Conservation (phyloP, 371 early-diverging fungal species). For the Gilbertella persicaria region DNA sequence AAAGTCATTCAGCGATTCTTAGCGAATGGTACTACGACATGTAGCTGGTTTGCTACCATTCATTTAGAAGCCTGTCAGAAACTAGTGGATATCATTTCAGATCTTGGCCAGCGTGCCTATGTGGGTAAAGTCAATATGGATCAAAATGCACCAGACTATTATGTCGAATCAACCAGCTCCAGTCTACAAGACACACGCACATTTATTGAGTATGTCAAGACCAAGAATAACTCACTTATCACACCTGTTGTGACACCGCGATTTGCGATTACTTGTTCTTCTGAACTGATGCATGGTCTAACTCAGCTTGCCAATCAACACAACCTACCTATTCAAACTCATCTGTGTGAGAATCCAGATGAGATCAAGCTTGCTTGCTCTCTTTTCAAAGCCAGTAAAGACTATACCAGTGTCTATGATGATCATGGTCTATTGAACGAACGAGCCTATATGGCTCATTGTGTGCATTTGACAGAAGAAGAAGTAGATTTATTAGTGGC, state of each 20-base stretch:
- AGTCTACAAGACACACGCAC: slow-evolving; percentile 69
- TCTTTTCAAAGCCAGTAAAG: slow-evolving; percentile 68
- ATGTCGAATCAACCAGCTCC: slow-evolving; percentile 76
- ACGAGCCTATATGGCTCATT: slow-evolving; percentile 89
- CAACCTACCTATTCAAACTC: slow-evolving; percentile 77
- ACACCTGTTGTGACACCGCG: slow-evolving; percentile 89
- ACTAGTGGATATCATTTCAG: slow-evolving; percentile 69
- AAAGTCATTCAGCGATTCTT: slow-evolving; percentile 69
- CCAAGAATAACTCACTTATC: slow-evolving; percentile 40
- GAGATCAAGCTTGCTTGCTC: slow-evolving; percentile 74
- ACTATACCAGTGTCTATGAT: slow-evolving; percentile 82
- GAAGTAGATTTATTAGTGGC: slow-evolving; percentile 68
- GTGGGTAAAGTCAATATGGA: slow-evolving; percentile 97
- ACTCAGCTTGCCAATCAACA: slow-evolving; percentile 70
- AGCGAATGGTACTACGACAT: slow-evolving; percentile 82
- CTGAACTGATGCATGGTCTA: slow-evolving; percentile 65
- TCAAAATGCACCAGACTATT: slow-evolving; percentile 76
- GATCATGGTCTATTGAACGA: slow-evolving; percentile 64
- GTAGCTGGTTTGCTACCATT: slow-evolving; percentile 90
- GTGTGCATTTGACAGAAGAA: slow-evolving; percentile 78
- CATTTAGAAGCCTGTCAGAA: slow-evolving; percentile 73
- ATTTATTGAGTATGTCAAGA: slow-evolving; percentile 64
- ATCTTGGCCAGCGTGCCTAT: slow-evolving; percentile 85
- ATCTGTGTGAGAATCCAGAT: slow-evolving; percentile 79
- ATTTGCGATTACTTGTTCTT: slow-evolving; percentile 84